Evolutionary conservation across 2,329 filamentous ascomycete genomes (phyloP).

Genomic region (Tolypocladium ovalisporum): DNA sequence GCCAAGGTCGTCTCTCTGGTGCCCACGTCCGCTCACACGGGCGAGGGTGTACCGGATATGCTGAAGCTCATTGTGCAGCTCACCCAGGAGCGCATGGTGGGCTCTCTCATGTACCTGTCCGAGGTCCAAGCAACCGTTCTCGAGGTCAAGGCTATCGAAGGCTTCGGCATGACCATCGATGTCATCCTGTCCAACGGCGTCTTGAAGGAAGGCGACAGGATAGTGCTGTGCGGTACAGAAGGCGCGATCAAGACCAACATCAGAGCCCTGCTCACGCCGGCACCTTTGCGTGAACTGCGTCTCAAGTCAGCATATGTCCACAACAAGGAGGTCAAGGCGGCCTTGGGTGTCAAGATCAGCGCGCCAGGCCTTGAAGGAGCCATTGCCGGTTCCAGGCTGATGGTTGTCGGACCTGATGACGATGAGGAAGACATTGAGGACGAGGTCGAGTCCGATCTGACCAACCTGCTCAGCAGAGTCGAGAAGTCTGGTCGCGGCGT

Average conservation of each 20-base stretch:
- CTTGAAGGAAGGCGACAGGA: constrained; percentile 83
- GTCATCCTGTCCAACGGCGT: constrained; percentile 95
- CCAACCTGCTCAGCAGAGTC: constrained; percentile 81
- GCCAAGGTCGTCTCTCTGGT: constrained; percentile 89
- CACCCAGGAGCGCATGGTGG: constrained; percentile 95
- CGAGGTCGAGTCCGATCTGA: constrained; percentile 91
- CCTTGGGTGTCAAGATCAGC: constrained; percentile 96
- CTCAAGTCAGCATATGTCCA: constrained; percentile 95
- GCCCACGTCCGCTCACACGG: constrained; percentile 95
- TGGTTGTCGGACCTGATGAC: constrained; percentile 89
- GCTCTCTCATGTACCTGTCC: constrained; percentile 93
- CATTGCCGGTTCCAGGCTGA: constrained; percentile 87
- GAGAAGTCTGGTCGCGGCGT: constrained; percentile 90
- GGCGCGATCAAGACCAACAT: constrained; percentile 93
- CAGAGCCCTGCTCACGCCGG: constrained; percentile 84
- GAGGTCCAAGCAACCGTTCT: constrained; percentile 97
- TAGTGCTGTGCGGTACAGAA: constrained; percentile 93
- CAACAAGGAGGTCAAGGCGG: constrained; percentile 98
- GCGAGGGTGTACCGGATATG: constrained; percentile 98
- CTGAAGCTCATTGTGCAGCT: constrained; percentile 86
- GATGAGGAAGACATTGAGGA: constrained; percentile 96
- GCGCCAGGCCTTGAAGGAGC: constrained; percentile 91
- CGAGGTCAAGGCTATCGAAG: constrained; percentile 98
- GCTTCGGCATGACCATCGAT: constrained; percentile 97
- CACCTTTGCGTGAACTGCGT: constrained; percentile 84